These are phyloP conservation scores for Dioscorea cayenensis DNA, from an alignment of 116 monocot genomes.

Conservation along the genomic window DNA sequence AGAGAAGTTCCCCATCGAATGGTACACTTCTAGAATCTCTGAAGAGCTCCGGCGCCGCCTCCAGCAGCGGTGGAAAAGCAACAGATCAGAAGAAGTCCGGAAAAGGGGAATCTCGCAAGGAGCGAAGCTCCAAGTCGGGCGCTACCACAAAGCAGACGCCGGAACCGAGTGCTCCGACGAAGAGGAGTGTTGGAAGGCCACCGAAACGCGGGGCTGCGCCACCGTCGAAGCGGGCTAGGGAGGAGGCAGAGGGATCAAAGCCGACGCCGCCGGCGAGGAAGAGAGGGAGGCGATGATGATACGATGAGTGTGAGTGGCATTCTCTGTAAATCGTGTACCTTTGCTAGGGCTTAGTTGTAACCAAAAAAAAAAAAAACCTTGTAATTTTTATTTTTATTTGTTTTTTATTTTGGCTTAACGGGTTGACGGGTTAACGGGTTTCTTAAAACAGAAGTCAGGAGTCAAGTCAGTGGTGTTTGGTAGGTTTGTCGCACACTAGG, in stretches of 20 bases:
- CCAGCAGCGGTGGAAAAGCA: constrained; percentile 4
- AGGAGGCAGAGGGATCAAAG: constrained; percentile 5
- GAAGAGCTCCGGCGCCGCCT: constrained; percentile 19
- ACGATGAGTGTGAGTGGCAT: background rate
- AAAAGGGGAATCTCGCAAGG: constrained; percentile 12
- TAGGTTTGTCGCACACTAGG: too few species aligned
- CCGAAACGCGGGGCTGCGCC: constrained; percentile 33
- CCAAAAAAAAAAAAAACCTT: too few species aligned
- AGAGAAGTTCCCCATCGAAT: constrained; percentile 17
- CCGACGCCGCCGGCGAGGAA: constrained; percentile 22
- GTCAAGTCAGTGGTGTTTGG: too few species aligned
- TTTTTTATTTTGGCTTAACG: too few species aligned
- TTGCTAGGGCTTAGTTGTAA: background rate
- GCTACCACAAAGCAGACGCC: background rate
- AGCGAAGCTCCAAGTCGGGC: constrained; percentile 12
- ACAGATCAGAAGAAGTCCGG: constrained; percentile 20
- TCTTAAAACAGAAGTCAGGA: too few species aligned
- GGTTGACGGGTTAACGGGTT: too few species aligned
- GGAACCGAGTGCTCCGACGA: constrained; percentile 12
- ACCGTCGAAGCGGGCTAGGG: constrained; percentile 35
- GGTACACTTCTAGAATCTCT: constrained; percentile 20
- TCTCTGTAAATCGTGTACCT: background rate
- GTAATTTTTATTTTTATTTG: too few species aligned
- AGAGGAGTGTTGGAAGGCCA: constrained; percentile 56
- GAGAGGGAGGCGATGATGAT: constrained; percentile 10